Base-by-base conservation (phyloP, 306 rosid genomes). In the Biancaea sappan region DNA sequence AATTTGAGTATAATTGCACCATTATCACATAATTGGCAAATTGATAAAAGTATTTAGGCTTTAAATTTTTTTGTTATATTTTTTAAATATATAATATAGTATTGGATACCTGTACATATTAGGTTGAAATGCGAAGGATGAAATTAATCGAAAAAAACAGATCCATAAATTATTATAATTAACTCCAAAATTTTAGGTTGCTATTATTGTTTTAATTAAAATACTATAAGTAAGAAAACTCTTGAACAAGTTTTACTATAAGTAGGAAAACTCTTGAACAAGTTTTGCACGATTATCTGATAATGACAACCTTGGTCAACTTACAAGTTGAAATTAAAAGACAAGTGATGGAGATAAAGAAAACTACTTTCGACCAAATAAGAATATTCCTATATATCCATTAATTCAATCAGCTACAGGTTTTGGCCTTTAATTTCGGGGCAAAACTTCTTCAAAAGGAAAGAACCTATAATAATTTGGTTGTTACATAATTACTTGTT, bases 391-490 rank as follows among this genome's bases (percentile, higher is more conserved):
- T 3, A 57, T 15, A 53, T 25, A 12, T 54, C 62, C 2, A 31
- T 31, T 31, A 31, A 31, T 31, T 31, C 34, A 31, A 31, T 2
- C 3, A 31, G 15, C 21, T 12, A n/a, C n/a, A 15, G 9, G 47
- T 29, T 61, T 56, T 56, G 63, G 58, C 72, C 29, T 0, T 58
- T 58, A n/a, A n/a, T n/a, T 25, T 18, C 25, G 16, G 22, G 32
- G 34, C 47, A 69, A 70, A 53, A 32, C 16, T 7, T 71, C 3
- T n/a, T n/a, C n/a, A n/a, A 72, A 64, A 19, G 28, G 50, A 34
- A 69, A 77, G 38, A 40, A 14, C 32, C 16, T 48, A n/a, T n/a
- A n/a, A n/a, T n/a, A 69, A 10, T 52, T 63, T 31, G 67, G 41
- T 31, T 13, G 57, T 25, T 63, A 64, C 40, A 56, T 56, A 31